A percentile compares a stretch with the other conserved stretches of the same genome.
Conservation (phyloP, 2,329 filamentous ascomycete species). For the Neonectria neomacrospora region DNA sequence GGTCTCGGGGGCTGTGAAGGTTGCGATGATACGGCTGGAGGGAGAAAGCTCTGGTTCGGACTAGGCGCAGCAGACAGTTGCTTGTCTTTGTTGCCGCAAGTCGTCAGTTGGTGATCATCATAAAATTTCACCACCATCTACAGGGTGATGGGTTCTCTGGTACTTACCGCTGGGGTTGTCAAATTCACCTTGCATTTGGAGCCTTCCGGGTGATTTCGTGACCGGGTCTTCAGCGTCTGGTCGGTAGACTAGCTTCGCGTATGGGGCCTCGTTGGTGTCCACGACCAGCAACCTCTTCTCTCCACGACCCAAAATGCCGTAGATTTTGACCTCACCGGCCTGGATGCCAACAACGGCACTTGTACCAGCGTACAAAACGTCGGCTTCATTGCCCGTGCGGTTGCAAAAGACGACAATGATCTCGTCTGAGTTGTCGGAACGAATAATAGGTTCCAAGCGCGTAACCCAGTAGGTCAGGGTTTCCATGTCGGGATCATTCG, state of each 20-base stretch:
- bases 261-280: slow-evolving; percentile 63
- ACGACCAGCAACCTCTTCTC: slow-evolving; percentile 76
- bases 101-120: background rate
- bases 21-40: background rate
- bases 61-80: too few relatives aligned
- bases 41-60: background rate
- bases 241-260: slow-evolving; percentile 57
- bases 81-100: background rate
- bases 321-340: slow-evolving; percentile 73
- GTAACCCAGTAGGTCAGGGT: slow-evolving; percentile 81
- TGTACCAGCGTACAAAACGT: slow-evolving; percentile 77
- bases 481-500: slow-evolving; percentile 74
- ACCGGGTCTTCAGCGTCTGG: slow-evolving; percentile 7
- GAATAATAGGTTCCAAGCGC: slow-evolving; percentile 73
- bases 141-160: background rate
- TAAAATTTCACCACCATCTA: background rate
- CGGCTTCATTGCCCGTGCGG: slow-evolving; percentile 72
- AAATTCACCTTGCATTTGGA: background rate
- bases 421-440: slow-evolving; percentile 63
- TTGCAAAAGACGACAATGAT: slow-evolving; percentile 79
- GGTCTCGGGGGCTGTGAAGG: background rate
- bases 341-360: slow-evolving; percentile 76
- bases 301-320: slow-evolving; percentile 76
- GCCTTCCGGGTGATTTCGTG: background rate
- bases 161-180: background rate